These are phyloP conservation scores for Aulographum hederae DNA, from an alignment of 2,329 filamentous ascomycete species.

Conservation along the genomic window DNA sequence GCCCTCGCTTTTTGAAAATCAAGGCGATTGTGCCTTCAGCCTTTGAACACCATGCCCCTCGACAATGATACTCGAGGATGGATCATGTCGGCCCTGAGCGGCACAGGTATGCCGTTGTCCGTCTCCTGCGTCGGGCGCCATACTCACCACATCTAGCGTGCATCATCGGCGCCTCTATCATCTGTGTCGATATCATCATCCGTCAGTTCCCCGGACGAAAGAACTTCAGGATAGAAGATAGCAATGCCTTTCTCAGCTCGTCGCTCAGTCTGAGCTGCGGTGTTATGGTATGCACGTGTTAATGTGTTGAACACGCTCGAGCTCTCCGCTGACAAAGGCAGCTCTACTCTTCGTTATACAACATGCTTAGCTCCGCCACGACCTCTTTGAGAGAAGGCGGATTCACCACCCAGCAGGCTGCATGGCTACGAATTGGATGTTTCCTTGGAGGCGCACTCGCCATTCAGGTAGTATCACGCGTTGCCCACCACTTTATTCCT, in stretches of 20 bases:
- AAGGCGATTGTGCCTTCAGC: neutral
- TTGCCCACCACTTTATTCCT: slow-evolving; percentile 57
- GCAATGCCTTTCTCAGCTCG: slow-evolving; percentile 68
- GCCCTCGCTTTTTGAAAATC: neutral
- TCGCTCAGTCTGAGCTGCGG: slow-evolving; percentile 88
- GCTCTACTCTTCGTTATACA: slow-evolving; percentile 84
- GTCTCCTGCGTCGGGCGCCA: slow-evolving; percentile 2
- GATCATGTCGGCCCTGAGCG: slow-evolving; percentile 75
- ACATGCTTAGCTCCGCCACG: slow-evolving; percentile 78
- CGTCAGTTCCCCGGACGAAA: slow-evolving; percentile 53
- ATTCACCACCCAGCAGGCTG: slow-evolving; percentile 47
- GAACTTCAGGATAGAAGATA: slow-evolving; percentile 76
- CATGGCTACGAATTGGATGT: slow-evolving; percentile 48
- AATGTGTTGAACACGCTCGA: neutral
- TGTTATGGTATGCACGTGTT: slow-evolving; percentile 55
- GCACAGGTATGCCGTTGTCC: slow-evolving; percentile 37
- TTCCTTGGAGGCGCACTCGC: slow-evolving; percentile 58
- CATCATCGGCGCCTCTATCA: slow-evolving; percentile 55
- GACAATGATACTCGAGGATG: slow-evolving; percentile 80
- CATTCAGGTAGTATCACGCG: slow-evolving; percentile 53
- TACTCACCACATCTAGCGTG: slow-evolving; percentile 12
- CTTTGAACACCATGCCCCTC: slow-evolving; percentile 21
- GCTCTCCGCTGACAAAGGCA: slow-evolving; percentile 17
- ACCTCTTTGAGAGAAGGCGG: slow-evolving; percentile 55
- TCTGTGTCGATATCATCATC: slow-evolving; percentile 69